Evolutionary conservation across 805 yeast genomes (phyloP).

Genomic region (Teunomyces aglyptinius): DNA sequence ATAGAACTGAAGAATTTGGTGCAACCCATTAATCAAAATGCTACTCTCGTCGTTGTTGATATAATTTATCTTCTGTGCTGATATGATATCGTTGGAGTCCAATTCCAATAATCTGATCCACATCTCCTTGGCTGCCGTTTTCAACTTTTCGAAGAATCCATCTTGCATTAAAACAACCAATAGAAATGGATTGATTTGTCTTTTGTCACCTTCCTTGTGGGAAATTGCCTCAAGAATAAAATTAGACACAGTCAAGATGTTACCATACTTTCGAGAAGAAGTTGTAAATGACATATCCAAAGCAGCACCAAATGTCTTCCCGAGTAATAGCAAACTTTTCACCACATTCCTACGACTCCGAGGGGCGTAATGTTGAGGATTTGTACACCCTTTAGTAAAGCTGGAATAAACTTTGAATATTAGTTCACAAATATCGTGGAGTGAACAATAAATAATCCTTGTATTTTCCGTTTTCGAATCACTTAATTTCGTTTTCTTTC

Average conservation of each 20-base stretch:
- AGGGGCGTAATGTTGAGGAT: conserved; percentile 6
- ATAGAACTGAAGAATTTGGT: conserved; percentile 43
- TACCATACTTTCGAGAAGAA: conserved; percentile 19
- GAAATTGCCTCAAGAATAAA: conserved; percentile 30
- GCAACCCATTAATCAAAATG: conserved; percentile 39
- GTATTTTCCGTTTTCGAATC: neutral
- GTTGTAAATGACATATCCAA: conserved; percentile 19
- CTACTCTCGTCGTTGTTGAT: conserved; percentile 36
- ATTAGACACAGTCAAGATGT: conserved; percentile 34
- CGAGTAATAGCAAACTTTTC: conserved; percentile 29
- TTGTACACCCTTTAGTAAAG: neutral
- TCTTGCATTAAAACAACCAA: conserved; percentile 50
- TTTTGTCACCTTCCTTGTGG: conserved; percentile 22
- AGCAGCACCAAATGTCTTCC: conserved; percentile 23
- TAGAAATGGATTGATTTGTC: conserved; percentile 37
- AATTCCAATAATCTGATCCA: conserved; percentile 22
- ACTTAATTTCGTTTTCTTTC: neutral
- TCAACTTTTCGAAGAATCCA: conserved; percentile 42
- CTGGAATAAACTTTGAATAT: neutral
- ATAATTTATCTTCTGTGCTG: conserved; percentile 28
- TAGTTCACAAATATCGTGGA: neutral
- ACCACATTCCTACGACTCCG: conserved; percentile 39
- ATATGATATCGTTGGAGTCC: conserved; percentile 15
- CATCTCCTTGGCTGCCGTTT: conserved; percentile 18
- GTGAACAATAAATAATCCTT: neutral